A percentile compares a stretch with the other conserved stretches of the same genome.
phyloP scores from a whole-genome alignment of 1,284 basidiomycete genomes.

The Cerioporus squamosus region DNA sequence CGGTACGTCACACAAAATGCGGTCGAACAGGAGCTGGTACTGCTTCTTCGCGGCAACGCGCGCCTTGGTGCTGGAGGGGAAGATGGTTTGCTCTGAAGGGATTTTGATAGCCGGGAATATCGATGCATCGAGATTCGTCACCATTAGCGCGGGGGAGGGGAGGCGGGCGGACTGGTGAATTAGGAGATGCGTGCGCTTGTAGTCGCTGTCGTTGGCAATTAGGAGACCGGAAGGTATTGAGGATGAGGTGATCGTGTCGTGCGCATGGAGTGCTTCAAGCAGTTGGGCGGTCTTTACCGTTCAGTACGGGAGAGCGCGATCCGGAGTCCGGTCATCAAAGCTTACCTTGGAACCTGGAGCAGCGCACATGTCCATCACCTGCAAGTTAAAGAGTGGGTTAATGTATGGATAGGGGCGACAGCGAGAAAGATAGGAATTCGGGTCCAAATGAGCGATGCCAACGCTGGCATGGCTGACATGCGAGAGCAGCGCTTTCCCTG shows the following conservation, averaged over 20 bases:
- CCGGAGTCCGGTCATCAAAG: neutral
- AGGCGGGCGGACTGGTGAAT: slow-evolving; percentile 97
- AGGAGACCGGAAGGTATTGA: slow-evolving; percentile 79
- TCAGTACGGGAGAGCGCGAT: neutral
- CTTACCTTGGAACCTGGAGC: slow-evolving; percentile 94
- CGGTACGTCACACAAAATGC: slow-evolving; percentile 96
- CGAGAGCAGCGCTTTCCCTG: no score
- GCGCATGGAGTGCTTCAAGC: slow-evolving; percentile 84
- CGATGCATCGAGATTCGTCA: slow-evolving; percentile 96
- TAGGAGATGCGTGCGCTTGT: slow-evolving; percentile 94
- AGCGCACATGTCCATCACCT: slow-evolving; percentile 99
- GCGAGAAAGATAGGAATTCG: no score
- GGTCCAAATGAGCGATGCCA: no score
- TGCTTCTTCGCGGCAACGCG: slow-evolving; percentile 33
- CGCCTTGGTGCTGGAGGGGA: slow-evolving; percentile 32
- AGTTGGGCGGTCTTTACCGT: slow-evolving; percentile 80
- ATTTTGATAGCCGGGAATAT: slow-evolving; percentile 81
- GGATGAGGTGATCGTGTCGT: slow-evolving; percentile 61
- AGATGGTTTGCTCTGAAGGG: slow-evolving; percentile 40
- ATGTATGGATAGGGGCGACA: neutral
- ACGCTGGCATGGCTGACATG: no score
- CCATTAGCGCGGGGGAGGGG: slow-evolving; percentile 90
- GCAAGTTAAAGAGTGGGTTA: neutral
- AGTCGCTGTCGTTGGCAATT: slow-evolving; percentile 91
- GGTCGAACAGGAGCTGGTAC: slow-evolving; percentile 79